Base-by-base conservation (phyloP, 331 rosid species). In the Dryas integrifolia region DNA sequence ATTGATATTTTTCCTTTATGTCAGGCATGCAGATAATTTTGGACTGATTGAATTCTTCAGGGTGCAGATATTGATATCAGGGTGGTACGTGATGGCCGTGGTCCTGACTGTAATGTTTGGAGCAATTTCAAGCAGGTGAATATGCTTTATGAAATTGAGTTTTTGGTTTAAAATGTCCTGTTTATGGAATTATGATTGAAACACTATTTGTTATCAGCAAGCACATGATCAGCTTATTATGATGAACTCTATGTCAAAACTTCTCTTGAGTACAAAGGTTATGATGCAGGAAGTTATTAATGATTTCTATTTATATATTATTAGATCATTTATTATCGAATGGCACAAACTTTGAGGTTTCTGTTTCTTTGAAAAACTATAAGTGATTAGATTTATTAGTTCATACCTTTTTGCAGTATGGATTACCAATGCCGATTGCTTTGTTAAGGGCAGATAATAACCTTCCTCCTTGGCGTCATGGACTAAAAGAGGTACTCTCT, bases 11-110 rank as follows among this genome's bases (percentile, higher is more conserved):
- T 11, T 55, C 30, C 58, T 60, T 59, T 6, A 66, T 5, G 7
- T 40, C 45, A 13, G 18, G 44, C 57, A 45, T 79, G 43, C 21
- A 26, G 46, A 48, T 49, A 39, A 60, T 45, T 75, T 12, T 63
- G 39, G 53, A 70, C 82, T 82, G 74, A 79, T 80, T 66, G 44
- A 85, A 68, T 51, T 75, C 57, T 79, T 81, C 87, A 94, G 98
- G 98, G 98, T 74, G 98, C 98, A 81, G 98, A 91, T 65, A 94
- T 94, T 85, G 98, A 94, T 79, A 94, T 94, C 75, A 88, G 98
- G 86, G 97, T 94, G 50, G 95, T 94, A 63, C 95, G 97, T 16
- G 96, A 94, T 85, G 98, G 98, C 50, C 96, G 95, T 18, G 98
- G 98, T 77, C 98, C 98, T 53, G 86, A 94, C 83, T 77, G 95